phyloP scores from a whole-genome alignment of 495 filamentous ascomycete genomes.

The Daldinia decipiens region DNA sequence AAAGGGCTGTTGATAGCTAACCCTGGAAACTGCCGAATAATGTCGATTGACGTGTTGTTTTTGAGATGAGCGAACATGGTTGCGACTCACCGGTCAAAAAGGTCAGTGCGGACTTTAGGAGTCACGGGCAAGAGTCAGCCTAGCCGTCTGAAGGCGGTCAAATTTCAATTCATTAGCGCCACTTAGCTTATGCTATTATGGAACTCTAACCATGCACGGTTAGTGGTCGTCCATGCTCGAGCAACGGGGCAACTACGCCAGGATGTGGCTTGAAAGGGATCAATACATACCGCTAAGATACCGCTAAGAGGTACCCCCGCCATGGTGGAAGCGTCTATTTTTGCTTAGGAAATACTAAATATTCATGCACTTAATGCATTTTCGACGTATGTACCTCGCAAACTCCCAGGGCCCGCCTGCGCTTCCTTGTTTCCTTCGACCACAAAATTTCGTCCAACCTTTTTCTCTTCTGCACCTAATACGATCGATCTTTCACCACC shows the following conservation, averaged over 20 bases:
- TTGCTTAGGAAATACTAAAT: slow-evolving; percentile 10
- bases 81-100: slow-evolving; percentile 19
- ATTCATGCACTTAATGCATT: not conserved
- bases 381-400: slow-evolving; percentile 25
- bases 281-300: too few species aligned
- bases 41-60: slow-evolving; percentile 44
- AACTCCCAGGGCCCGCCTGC: slow-evolving; percentile 37
- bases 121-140: slow-evolving; percentile 34
- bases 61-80: slow-evolving; percentile 32
- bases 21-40: slow-evolving; percentile 34
- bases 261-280: slow-evolving; percentile 13
- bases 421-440: slow-evolving; percentile 41
- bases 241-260: not conserved
- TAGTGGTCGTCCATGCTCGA: not conserved
- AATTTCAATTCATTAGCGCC: slow-evolving; percentile 25
- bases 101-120: slow-evolving; percentile 30
- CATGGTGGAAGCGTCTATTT: not conserved
- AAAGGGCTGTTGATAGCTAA: slow-evolving; percentile 23
- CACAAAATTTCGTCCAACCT: slow-evolving; percentile 38
- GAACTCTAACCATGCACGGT: not conserved
- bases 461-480: slow-evolving; percentile 20
- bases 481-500: slow-evolving; percentile 27
- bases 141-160: slow-evolving; percentile 40
- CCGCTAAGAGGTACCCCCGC: not conserved
- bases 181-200: not conserved